Conservation (phyloP, 1,284 basidiomycete species). For the Moniliella sp. region DNA sequence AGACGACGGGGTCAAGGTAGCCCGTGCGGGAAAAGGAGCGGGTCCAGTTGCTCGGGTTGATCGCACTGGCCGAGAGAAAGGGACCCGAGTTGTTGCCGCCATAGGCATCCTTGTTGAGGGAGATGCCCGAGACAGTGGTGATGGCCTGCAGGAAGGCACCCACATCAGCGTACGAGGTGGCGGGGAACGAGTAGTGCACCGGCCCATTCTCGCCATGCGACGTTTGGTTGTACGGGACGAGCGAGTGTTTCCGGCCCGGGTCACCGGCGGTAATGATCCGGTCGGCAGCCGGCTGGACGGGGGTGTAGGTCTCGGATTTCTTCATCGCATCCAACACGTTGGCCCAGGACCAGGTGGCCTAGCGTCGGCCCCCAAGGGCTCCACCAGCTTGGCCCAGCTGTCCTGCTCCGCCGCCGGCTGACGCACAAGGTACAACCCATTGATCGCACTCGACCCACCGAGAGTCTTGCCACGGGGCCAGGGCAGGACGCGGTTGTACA, state of each 20-base stretch:
- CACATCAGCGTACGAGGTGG: slow-evolving; percentile 11
- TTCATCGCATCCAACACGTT: slow-evolving; percentile 14
- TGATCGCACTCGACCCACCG: slow-evolving; percentile 38
- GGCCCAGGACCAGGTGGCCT: slow-evolving; percentile 32
- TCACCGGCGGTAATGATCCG: slow-evolving; percentile 10
- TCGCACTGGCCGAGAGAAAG: slow-evolving; percentile 15
- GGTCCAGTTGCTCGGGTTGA: slow-evolving; percentile 12
- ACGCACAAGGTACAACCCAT: slow-evolving; percentile 27
- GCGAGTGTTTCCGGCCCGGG: slow-evolving; percentile 22
- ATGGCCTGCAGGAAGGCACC: slow-evolving; percentile 13
- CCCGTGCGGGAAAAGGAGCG: slow-evolving; percentile 16
- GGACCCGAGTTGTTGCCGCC: slow-evolving; percentile 15
- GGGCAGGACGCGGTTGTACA: slow-evolving; percentile 1
- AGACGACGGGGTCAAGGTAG: slow-evolving; percentile 15
- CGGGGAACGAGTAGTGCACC: slow-evolving; percentile 13
- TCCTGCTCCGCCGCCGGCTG: slow-evolving; percentile 23
- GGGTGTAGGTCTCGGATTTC: slow-evolving; percentile 10
- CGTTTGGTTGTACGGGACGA: slow-evolving; percentile 8
- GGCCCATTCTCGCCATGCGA: slow-evolving; percentile 14
- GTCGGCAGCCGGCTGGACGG: slow-evolving; percentile 10
- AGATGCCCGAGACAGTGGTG: slow-evolving; percentile 8
- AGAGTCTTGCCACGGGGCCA: slow-evolving; percentile 36
- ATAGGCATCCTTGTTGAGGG: slow-evolving; percentile 7
- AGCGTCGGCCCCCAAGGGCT: slow-evolving; percentile 7
- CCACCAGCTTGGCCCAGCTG: slow-evolving; percentile 11